Percentiles rank a stretch among this genome's conserved stretches.
phyloP scores from a whole-genome alignment of 352 stramenopile genomes.

The Globisporangium paddicum region DNA sequence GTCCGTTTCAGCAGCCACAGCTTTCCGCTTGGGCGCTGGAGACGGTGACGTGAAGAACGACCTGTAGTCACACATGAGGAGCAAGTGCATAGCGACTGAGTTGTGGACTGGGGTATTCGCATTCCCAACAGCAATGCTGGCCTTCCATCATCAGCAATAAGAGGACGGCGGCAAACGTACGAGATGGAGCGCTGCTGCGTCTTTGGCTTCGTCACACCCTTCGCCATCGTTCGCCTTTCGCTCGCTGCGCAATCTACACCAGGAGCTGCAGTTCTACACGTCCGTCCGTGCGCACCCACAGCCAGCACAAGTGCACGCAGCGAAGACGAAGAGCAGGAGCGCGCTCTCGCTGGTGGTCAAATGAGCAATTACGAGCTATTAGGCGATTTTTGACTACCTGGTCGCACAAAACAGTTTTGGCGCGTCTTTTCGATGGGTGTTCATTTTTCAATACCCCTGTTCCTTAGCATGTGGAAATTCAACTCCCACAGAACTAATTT shows the following conservation, averaged over 20 bases:
- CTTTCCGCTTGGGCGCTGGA: slow-evolving; percentile 31
- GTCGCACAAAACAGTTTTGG: slow-evolving; percentile 12
- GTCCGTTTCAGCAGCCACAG: slow-evolving; percentile 4
- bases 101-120: too few species aligned
- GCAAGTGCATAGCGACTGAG: not conserved
- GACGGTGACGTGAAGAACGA: slow-evolving; percentile 51
- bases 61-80: slow-evolving; percentile 9
- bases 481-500: too few species aligned
- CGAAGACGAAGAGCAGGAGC: not conserved
- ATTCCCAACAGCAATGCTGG: not conserved
- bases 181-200: slow-evolving; percentile 64
- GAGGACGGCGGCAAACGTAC: slow-evolving; percentile 30
- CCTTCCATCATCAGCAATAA: not conserved
- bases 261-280: not conserved
- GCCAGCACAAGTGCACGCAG: not conserved
- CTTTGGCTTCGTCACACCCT: slow-evolving; percentile 24
- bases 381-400: not conserved
- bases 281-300: too few species aligned
- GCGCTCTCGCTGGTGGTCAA: not conserved
- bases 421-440: not conserved
- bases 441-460: too few species aligned
- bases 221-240: slow-evolving; percentile 3
- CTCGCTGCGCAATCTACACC: not conserved
- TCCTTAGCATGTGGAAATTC: too few species aligned
- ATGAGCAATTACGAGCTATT: slow-evolving; percentile 2